Base-by-base conservation (phyloP, 225 moss, liverwort and hornwort genomes). In the Neckera pumila region DNA sequence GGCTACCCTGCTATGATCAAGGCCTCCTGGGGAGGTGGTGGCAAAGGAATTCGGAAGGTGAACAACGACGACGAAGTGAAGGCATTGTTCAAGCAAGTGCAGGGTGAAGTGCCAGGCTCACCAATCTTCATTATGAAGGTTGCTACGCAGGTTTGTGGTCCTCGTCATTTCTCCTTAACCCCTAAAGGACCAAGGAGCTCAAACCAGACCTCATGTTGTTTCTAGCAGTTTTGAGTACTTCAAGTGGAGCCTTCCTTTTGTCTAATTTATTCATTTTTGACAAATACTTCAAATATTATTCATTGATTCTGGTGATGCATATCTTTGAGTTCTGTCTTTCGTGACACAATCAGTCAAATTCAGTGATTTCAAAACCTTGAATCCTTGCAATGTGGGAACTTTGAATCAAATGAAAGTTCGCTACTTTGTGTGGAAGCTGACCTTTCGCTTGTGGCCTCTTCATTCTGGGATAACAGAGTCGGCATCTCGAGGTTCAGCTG, bases 1-100 rank as follows among this genome's bases (percentile, higher is more conserved):
- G 97, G 96, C 38, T 99, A 99, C 90, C 99, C 99, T n/a, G 99
- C 91, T n/a, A 99, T 99, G 99, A 99, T 99, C 85, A 99, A 99
- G 81, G 99, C 99, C 40, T 99, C 99, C 16, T 99, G 99, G 99
- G 99, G 99, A 85, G 99, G 99, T n/a, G 99, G 99, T 74, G 99
- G 99, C 34, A 99, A 99, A 90, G 99, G 99, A 47, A 99, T 99
- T 82, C 97, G 99, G 75, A 99, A 99, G 97, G 99, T 99, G 84
- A 85, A 95, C 80, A 96, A 92, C 88, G 97, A 95, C 87, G 99
- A 96, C 61, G 99, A 99, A 91, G 99, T 99, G 80, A 93, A 96
- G 91, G 88, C 96, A 17, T 74, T 97, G 87, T 99, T 99, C 91
- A 99, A 99, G 95, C 99, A 99, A 95, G 99, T 99, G 88, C 99